Base-by-base conservation (phyloP, 2,329 filamentous ascomycete species). In the Plectosphaerella plurivora region DNA sequence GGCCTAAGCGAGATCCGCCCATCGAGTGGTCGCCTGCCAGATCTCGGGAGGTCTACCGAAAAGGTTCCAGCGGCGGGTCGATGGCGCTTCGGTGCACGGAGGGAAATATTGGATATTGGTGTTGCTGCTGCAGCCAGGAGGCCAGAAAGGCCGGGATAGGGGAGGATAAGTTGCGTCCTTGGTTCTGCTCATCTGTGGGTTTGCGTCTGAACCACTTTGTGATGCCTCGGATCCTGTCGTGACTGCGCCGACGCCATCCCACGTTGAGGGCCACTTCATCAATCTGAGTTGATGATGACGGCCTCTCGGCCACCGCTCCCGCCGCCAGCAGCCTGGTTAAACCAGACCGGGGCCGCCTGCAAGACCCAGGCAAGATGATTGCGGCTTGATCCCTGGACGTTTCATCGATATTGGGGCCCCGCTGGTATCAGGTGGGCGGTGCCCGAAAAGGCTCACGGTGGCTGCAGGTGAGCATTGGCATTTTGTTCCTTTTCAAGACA, bases 351-450 rank as follows among this genome's bases (percentile, higher is more conserved):
- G 28, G 28, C 28, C 28, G 28, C 11, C 28, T 33, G 28, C 28
- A 33, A 33, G 28, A 12, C 7, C 28, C 28, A 49, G 53, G 50
- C 51, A 51, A 53, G 53, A 53, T 55, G 53, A 57, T 57, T 53
- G 53, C 49, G 39, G 37, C 51, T 52, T 39, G 46, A 42, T 51
- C 46, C 45, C 47, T 49, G 53, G 49, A 50, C 45, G 55, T 57
- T 57, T 57, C 55, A 57, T 53, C 28, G 49, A 57, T 55, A 57
- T 57, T 57, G 51, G 47, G 33, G 55, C 53, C 49, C 55, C 55
- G 51, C 52, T 39, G 47, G 47, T 49, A 41, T 49, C 47, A 49
- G 47, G 47, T 49, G 47, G 47, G 37, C 28, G 20, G 33, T 49
- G 47, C 47, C 37, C 33, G 25, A 49, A 41, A 41, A 42, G 47